Base-by-base conservation (phyloP, 176 grass and related monocot species). In the Hsuehochloa calcarea region DNA sequence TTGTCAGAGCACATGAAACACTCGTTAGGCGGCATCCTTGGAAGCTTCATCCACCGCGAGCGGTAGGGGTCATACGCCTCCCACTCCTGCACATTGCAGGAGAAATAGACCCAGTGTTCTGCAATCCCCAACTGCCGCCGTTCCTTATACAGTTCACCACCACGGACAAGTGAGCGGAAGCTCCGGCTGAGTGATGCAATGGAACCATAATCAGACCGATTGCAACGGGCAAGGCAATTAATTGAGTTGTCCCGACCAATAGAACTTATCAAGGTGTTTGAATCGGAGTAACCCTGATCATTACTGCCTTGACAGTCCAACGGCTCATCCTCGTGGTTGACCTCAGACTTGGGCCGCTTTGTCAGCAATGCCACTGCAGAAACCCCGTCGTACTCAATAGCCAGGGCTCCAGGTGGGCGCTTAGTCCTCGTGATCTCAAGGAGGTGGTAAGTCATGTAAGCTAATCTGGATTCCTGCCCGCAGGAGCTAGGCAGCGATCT, bases 61-160 rank as follows among this genome's bases (percentile, higher is more conserved):
- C 80, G 75, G 80, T 93, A 95, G 13, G 96, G 96, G 72, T 98
- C 96, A 83, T 93, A 98, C 8, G 93, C 96, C 58, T 92, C 96
- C 96, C 96, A 98, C 88, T 98, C 91, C 47, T 92, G 89, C 66
- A 93, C 70, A 46, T 92, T 92, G 84, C 96, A 98, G 8, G 93
- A 98, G 88, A 98, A 98, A 82, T 98, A 98, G 3, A 98, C 93
- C 96, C 96, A 95, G 52, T 98, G 93, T 85, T 98, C 96, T 23
- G 85, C 84, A 67, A 98, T 98, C 65, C 91, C 93, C n/a, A 77
- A 69, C 74, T 39, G 76, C 4, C 93, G 81, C 38, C 96, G 88
- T 64, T 87, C 88, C 86, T 82, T 91, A 86, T 94, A 98, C 35
- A 98, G 77, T 25, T 93, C 91, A 60, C 96, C 96, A 39, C 55